Conservation (phyloP, 2,329 filamentous ascomycete species). For the Exophiala calicioides region DNA sequence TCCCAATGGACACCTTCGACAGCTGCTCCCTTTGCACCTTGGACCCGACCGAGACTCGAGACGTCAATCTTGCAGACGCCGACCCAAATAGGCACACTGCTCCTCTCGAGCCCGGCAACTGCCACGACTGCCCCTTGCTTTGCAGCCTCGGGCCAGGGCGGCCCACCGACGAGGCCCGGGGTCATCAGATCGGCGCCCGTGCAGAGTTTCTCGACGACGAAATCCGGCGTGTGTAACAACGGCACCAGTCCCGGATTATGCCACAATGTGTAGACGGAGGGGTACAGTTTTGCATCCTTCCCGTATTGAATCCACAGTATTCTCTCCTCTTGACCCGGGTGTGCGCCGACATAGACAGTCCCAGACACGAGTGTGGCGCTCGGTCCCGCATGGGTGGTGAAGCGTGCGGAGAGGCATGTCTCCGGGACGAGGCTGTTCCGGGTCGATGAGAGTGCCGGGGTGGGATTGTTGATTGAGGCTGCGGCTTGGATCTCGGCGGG, state of each 20-base stretch:
- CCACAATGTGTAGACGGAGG: slow-evolving; percentile 67
- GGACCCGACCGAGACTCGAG: slow-evolving; percentile 53
- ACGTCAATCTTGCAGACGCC: slow-evolving; percentile 67
- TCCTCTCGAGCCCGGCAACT: slow-evolving; percentile 59
- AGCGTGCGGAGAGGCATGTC: slow-evolving; percentile 62
- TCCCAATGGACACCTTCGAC: slow-evolving; percentile 67
- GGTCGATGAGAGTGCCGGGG: slow-evolving; percentile 51
- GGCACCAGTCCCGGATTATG: slow-evolving; percentile 62
- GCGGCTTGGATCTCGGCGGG: slow-evolving; percentile 42
- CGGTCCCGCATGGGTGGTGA: slow-evolving; percentile 65
- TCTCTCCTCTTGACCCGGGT: slow-evolving; percentile 58
- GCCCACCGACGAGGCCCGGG: slow-evolving; percentile 64
- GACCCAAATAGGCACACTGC: slow-evolving; percentile 64
- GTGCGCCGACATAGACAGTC: slow-evolving; percentile 64
- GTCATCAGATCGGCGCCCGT: slow-evolving; percentile 70
- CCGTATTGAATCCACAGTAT: slow-evolving; percentile 66
- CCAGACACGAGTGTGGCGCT: slow-evolving; percentile 63
- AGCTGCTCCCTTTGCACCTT: slow-evolving; percentile 64
- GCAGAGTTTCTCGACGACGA: slow-evolving; percentile 63
- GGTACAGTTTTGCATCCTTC: slow-evolving; percentile 50
- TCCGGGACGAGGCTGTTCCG: slow-evolving; percentile 65
- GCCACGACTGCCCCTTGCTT: slow-evolving; percentile 64
- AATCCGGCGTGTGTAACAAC: slow-evolving; percentile 62
- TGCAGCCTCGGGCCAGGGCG: slow-evolving; percentile 62
- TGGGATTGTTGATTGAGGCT: slow-evolving; percentile 40